Conservation (phyloP, 805 yeast species). For the Lachancea waltii region DNA sequence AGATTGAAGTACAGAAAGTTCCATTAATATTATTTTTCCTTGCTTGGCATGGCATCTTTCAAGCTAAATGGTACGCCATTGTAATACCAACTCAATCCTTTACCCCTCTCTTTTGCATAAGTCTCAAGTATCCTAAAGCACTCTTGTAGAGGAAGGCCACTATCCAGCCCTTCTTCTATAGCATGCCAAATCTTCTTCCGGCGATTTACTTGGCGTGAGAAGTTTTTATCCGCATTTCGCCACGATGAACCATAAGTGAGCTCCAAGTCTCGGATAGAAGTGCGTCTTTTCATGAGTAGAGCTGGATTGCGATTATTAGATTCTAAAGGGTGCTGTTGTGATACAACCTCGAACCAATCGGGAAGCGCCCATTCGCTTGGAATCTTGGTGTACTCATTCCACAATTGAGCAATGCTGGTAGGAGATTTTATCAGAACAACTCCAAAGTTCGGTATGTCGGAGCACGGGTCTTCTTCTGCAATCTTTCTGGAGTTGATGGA, state of each 20-base stretch:
- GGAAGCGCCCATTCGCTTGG: slow-evolving; percentile 26
- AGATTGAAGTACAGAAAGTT: too few species aligned
- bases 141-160: slow-evolving; percentile 19
- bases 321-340: slow-evolving; percentile 12
- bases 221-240: slow-evolving; percentile 28
- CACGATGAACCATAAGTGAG: slow-evolving; percentile 23
- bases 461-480: slow-evolving; percentile 19
- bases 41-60: slow-evolving; percentile 9
- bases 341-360: slow-evolving; percentile 17
- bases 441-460: slow-evolving; percentile 23
- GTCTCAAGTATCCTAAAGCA: slow-evolving; percentile 22
- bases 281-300: slow-evolving; percentile 16
- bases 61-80: slow-evolving; percentile 28
- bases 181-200: slow-evolving; percentile 29
- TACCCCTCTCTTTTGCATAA: slow-evolving; percentile 19
- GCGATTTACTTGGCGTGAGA: slow-evolving; percentile 30
- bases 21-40: too few species aligned
- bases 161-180: slow-evolving; percentile 24
- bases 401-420: slow-evolving; percentile 22
- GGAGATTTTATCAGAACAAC: slow-evolving; percentile 28
- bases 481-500: too few species aligned
- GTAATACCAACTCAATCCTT: slow-evolving; percentile 26
- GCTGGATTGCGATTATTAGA: slow-evolving; percentile 10
- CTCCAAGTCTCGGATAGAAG: slow-evolving; percentile 26
- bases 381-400: slow-evolving; percentile 28